These are phyloP conservation scores for Lyophyllum shimeji DNA, from an alignment of 768 basidiomycete species.

Conservation along the genomic window DNA sequence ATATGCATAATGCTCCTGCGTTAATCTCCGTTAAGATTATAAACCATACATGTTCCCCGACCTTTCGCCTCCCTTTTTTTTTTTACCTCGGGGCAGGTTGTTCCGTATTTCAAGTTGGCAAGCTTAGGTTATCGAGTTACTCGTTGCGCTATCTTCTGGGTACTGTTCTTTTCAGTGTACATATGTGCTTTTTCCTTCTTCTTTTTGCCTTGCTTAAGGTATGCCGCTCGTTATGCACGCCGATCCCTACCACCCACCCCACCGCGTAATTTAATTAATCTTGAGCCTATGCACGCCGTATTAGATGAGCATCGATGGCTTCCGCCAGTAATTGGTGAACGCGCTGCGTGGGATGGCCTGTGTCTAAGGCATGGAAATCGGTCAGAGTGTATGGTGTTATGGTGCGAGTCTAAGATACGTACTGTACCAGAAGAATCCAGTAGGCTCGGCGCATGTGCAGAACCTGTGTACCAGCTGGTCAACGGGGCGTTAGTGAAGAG, in stretches of 20 bases:
- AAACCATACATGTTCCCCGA: background rate
- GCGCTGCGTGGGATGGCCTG: slow-evolving; percentile 49
- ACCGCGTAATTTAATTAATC: slow-evolving; percentile 1
- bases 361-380: slow-evolving; percentile 29
- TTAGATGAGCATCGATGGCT: slow-evolving; percentile 40
- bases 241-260: background rate
- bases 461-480: slow-evolving; percentile 32
- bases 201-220: background rate
- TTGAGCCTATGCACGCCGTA: slow-evolving; percentile 5
- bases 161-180: slow-evolving; percentile 11
- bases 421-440: slow-evolving; percentile 55
- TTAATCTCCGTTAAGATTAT: background rate
- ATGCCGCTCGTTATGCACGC: slow-evolving; percentile 5
- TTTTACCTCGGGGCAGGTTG: background rate
- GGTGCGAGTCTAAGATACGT: slow-evolving; percentile 19
- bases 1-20: slow-evolving; percentile 4
- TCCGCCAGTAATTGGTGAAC: slow-evolving; percentile 46
- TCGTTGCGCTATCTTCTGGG: slow-evolving; percentile 13
- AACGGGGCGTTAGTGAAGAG: background rate
- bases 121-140: slow-evolving; percentile 17
- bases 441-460: slow-evolving; percentile 45
- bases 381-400: background rate
- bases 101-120: slow-evolving; percentile 3
- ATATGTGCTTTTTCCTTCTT: background rate
- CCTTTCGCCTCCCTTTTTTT: background rate